Base-by-base conservation (phyloP, 179 eudicot species). In the Spinacia oleracea region DNA sequence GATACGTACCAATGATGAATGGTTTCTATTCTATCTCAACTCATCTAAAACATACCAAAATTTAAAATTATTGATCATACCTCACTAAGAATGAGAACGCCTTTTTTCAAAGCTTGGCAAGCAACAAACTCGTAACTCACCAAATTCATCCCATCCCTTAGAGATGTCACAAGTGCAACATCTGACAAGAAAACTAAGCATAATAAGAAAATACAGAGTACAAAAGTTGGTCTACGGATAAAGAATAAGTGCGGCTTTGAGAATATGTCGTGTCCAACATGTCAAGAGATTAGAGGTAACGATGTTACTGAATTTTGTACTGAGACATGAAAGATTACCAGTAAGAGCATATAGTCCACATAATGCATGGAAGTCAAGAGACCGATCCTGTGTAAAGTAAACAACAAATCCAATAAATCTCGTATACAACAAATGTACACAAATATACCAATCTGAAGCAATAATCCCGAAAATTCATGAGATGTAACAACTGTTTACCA, bases 281-380 rank as follows among this genome's bases (percentile, higher is more conserved):
- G 15, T 7, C 3, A 40, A 48, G 23, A 25, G n/a, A 20, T 40
- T 14, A 69, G 20, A 25, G 21, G 8, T 9, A 42, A n/a, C 53
- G n/a, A 7, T 15, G 55, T 34, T 35, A 53, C 20, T 23, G 46
- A 51, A 16, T 40, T n/a, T n/a, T n/a, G n/a, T n/a, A n/a, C n/a
- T n/a, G 38, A 55, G 25, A 70, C 25, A 74, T 6, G 78, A 58
- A 78, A 9, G 9, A 82, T 55, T 88, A 94, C 98, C 98, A 40
- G 98, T 89, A 70, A 92, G 89, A 81, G 98, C 91, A 87, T 94
- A 94, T 20, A 94, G 87, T 60, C 95, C 97, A 87, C 98, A 93
- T 70, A 93, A 71, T 55, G 89, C 89, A 62, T 84, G 85, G 84
- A 93, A 91, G 80, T 90, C 97, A 29, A 93, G 93, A 75, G 97